These are phyloP conservation scores for Pyrenula massariospora DNA, from an alignment of 495 filamentous ascomycete species.

Conservation along the genomic window DNA sequence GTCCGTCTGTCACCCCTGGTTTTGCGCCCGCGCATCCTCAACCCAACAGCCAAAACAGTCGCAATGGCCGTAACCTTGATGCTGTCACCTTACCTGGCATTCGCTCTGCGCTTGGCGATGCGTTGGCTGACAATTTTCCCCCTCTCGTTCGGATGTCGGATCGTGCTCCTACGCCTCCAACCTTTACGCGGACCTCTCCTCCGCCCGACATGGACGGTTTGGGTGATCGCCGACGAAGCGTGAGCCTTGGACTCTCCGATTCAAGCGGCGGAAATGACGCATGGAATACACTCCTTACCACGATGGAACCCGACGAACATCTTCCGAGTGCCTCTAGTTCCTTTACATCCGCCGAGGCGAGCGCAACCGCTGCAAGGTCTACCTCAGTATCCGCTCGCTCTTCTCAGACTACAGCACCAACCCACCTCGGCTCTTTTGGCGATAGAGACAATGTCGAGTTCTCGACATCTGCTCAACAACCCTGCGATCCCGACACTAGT, in stretches of 20 bases:
- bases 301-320: slow-evolving; percentile 68
- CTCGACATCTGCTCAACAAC: not conserved
- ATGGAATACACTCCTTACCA: slow-evolving; percentile 73
- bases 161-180: not conserved
- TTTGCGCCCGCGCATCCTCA: slow-evolving; percentile 31
- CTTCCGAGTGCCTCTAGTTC: slow-evolving; percentile 72
- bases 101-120: not conserved
- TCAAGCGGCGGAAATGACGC: slow-evolving; percentile 51
- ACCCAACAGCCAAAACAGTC: not conserved
- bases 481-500: not conserved
- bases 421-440: not conserved
- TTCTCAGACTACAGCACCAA: not conserved
- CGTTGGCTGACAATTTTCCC: slow-evolving; percentile 2
- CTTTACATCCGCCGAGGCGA: slow-evolving; percentile 55
- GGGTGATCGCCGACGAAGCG: slow-evolving; percentile 71
- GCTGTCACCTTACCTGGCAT: not conserved
- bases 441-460: not conserved
- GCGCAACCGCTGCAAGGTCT: not conserved
- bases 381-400: not conserved
- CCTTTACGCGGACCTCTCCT: not conserved
- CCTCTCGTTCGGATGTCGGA: slow-evolving; percentile 6
- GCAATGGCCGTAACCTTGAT: not conserved
- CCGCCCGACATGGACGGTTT: slow-evolving; percentile 45
- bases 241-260: slow-evolving; percentile 29
- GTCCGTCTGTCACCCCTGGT: slow-evolving; percentile 25